Conservation (phyloP, 129 eudicot species). For the Tagetes erecta region DNA sequence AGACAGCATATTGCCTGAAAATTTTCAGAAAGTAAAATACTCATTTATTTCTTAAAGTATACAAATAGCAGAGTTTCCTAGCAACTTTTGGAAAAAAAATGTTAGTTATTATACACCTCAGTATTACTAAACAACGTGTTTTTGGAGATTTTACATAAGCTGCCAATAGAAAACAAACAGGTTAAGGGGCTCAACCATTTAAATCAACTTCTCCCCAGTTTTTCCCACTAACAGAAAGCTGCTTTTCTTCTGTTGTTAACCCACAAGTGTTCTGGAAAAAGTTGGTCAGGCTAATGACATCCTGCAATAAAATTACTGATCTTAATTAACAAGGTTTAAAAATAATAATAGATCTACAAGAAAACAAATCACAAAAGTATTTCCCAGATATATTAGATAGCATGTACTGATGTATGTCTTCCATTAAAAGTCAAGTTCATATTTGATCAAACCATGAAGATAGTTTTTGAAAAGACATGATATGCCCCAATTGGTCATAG, state of each 20-base stretch:
- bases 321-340: slow-evolving; percentile 10
- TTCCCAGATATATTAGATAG: slow-evolving; percentile 6
- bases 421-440: background rate
- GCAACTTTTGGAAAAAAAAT: background rate
- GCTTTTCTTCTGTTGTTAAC: slow-evolving; percentile 76
- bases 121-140: background rate
- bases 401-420: slow-evolving; percentile 9
- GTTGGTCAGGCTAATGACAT: slow-evolving; percentile 66
- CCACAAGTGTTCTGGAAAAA: slow-evolving; percentile 75
- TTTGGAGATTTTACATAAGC: slow-evolving; percentile 20
- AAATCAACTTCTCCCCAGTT: slow-evolving; percentile 94
- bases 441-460: slow-evolving; percentile 1
- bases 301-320: slow-evolving; percentile 56
- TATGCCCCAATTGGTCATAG: slow-evolving; percentile 2
- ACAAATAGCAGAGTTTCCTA: slow-evolving; percentile 5
- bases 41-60: slow-evolving; percentile 3
- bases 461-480: slow-evolving; percentile 7
- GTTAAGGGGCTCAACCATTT: slow-evolving; percentile 53
- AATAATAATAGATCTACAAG: background rate
- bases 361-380: background rate
- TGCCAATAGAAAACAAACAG: slow-evolving; percentile 17
- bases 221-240: slow-evolving; percentile 87
- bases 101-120: slow-evolving; percentile 10
- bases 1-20: slow-evolving; percentile 74
- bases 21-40: slow-evolving; percentile 15